A percentile compares a stretch with the other conserved stretches of the same genome.
These are phyloP conservation scores for Triticum monococcum DNA, from an alignment of 176 grass and related monocot genomes.

Conservation along the genomic window DNA sequence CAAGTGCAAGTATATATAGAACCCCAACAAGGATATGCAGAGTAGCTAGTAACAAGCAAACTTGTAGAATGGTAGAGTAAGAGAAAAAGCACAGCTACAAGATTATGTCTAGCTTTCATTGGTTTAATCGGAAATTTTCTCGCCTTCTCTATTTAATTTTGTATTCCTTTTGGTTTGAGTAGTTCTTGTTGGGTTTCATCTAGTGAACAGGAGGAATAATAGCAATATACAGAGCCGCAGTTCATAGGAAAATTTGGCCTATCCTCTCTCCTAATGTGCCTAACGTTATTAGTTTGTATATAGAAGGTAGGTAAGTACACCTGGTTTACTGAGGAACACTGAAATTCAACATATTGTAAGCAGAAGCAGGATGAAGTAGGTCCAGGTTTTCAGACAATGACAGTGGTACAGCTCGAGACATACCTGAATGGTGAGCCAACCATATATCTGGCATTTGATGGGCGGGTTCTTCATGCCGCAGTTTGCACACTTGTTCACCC, in stretches of 20 bases:
- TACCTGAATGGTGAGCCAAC: slow-evolving; percentile 86
- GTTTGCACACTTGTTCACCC: slow-evolving; percentile 57
- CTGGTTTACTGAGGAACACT: neutral
- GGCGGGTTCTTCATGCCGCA: slow-evolving; percentile 59
- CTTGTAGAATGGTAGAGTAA: neutral
- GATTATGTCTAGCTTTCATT: slow-evolving; percentile 1
- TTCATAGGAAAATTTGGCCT: neutral
- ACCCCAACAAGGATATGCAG: neutral
- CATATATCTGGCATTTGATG: slow-evolving; percentile 68
- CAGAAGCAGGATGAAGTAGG: slow-evolving; percentile 2
- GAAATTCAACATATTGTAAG: neutral
- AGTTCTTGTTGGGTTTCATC: neutral
- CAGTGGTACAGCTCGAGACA: neutral
- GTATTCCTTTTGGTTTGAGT: neutral
- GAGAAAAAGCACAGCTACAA: neutral
- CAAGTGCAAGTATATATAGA: neutral
- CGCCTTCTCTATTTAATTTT: neutral
- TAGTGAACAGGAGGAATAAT: neutral
- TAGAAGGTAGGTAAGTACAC: neutral
- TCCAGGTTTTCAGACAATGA: neutral
- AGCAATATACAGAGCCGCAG: neutral
- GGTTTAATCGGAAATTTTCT: neutral
- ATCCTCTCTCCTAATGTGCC: neutral
- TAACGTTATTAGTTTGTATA: neutral
- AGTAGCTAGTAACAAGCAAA: neutral